Evolutionary conservation across 164 flowering plant genomes (phyloP), one percentile per base, ranked within the genome.

Genomic region (Protea cynaroides): DNA sequence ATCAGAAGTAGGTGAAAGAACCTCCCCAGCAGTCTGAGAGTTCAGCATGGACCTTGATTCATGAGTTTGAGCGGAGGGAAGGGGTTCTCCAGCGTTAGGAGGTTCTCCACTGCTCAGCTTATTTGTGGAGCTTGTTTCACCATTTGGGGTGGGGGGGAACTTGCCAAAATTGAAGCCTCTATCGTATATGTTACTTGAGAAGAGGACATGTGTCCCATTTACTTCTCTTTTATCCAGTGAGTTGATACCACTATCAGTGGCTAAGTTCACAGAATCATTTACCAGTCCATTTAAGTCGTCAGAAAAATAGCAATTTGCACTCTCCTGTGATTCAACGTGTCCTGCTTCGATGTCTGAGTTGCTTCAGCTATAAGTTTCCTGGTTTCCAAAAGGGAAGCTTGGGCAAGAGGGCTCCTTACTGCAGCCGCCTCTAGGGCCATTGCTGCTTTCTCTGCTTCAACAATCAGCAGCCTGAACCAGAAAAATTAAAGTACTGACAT

Each of bases 391-490:
- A 94, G 89, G 36, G 99, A 86, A 55, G 96, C 85, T 52, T 69
- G 85, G 69, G 89, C 97, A 69, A 87, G 69, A 59, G 94, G 85
- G 74, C 87, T 94, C 56, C 57, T 84, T 55, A 37, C 51, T 55
- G 96, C 96, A 71, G 92, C 87, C 46, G 71, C 74, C 77, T 94
- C 99, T 47, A 94, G 91, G 47, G 89, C 92, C 61, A 75, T 74
- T 22, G 94, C 88, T 59, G 97, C 99, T 63, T 88, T 91, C 78
- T 91, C 86, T 61, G 99, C 97, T 79, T 94, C 89, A 56, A 83
- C 79, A 63, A 91, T 89, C 78, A 94, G 71, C 58, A 81, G 58
- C 82, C 99, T 94, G 85, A 62, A 76, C 36, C 63, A 1, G 5
- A 3, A 51, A 65, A 36, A 8, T 40, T 10, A 40, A 40, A 40